phyloP scores from a whole-genome alignment of 176 grass and related monocot species.

The Alopecurus myosuroides region DNA sequence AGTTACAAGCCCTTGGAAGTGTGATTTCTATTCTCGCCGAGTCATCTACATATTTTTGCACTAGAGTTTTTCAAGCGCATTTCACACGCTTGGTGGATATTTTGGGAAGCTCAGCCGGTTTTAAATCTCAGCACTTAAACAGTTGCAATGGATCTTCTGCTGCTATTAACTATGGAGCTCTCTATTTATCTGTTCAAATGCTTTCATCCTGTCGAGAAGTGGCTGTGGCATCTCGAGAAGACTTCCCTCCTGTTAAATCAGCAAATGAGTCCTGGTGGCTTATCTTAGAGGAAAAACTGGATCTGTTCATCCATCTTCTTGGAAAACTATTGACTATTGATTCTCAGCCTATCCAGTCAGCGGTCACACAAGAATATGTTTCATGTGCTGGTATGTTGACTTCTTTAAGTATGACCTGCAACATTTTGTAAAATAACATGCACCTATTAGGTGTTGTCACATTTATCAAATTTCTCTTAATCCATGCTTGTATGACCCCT shows the following conservation, averaged over 20 bases:
- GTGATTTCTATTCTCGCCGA: constrained; percentile 59
- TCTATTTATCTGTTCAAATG: constrained; percentile 85
- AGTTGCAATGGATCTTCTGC: constrained; percentile 26
- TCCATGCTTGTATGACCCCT: constrained; percentile 12
- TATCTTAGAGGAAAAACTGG: constrained; percentile 51
- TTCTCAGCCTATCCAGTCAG: constrained; percentile 24
- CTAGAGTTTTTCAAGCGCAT: constrained; percentile 76
- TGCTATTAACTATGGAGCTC: constrained; percentile 57
- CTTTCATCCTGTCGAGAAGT: constrained; percentile 77
- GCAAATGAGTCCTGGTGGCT: constrained; percentile 58
- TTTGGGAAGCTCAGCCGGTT: constrained; percentile 39
- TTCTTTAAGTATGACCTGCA: constrained; percentile 10
- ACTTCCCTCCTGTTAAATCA: constrained; percentile 41
- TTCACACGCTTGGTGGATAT: constrained; percentile 65
- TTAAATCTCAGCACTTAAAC: constrained; percentile 20
- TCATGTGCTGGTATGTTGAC: constrained; percentile 50
- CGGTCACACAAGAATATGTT: constrained; percentile 39
- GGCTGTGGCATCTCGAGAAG: constrained; percentile 36
- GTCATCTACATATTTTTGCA: constrained; percentile 67
- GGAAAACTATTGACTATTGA: constrained; percentile 28
- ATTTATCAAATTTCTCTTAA: not conserved
- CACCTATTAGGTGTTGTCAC: not conserved
- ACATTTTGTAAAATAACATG: constrained; percentile 8
- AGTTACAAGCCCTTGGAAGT: constrained; percentile 66
- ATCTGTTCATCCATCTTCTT: constrained; percentile 39